Conservation (phyloP, 192 early-diverging fungal species). For the Polychytrium aggregatum region DNA sequence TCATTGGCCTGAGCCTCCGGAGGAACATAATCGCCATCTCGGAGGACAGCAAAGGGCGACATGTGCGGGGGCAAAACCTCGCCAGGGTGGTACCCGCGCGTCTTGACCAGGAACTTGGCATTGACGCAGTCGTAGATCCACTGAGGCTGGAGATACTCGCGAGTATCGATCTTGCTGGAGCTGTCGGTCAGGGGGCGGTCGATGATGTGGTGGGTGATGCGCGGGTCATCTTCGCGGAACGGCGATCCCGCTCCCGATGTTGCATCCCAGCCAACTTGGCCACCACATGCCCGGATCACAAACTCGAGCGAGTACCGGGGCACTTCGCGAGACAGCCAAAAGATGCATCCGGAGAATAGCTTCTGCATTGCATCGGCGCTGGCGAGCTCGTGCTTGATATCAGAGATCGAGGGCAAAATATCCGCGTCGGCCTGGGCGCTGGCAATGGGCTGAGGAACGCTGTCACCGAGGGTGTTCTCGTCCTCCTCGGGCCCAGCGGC, state of each 20-base stretch:
- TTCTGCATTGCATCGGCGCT: constrained; percentile 10
- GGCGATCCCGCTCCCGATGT: constrained; percentile 69
- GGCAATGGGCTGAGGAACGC: constrained; percentile 21
- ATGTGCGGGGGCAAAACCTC: constrained; percentile 81
- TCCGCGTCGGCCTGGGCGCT: constrained; percentile 16
- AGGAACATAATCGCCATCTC: constrained; percentile 83
- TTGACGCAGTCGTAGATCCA: constrained; percentile 96
- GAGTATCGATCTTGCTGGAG: constrained; percentile 11
- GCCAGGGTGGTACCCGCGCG: constrained; percentile 61
- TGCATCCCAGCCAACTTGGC: constrained; percentile 77
- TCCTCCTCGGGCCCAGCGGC: constrained; percentile 17
- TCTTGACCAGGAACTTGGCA: constrained; percentile 57
- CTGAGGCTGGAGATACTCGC: constrained; percentile 92
- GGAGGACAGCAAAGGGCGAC: constrained; percentile 80
- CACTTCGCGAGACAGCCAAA: constrained; percentile 89
- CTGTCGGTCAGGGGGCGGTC: constrained; percentile 57
- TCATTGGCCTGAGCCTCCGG: constrained; percentile 14
- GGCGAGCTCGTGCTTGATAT: not conserved
- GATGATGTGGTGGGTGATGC: constrained; percentile 78
- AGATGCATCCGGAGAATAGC: constrained; percentile 51
- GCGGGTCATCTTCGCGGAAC: constrained; percentile 63
- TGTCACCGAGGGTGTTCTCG: no score
- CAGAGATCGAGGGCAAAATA: constrained; percentile 9
- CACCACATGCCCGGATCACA: constrained; percentile 81
- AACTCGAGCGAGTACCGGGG: constrained; percentile 89